Percentiles rank a stretch among this genome's conserved stretches.
These are phyloP conservation scores for Passiflora organensis DNA, from an alignment of 345 rosid species.

Conservation along the genomic window DNA sequence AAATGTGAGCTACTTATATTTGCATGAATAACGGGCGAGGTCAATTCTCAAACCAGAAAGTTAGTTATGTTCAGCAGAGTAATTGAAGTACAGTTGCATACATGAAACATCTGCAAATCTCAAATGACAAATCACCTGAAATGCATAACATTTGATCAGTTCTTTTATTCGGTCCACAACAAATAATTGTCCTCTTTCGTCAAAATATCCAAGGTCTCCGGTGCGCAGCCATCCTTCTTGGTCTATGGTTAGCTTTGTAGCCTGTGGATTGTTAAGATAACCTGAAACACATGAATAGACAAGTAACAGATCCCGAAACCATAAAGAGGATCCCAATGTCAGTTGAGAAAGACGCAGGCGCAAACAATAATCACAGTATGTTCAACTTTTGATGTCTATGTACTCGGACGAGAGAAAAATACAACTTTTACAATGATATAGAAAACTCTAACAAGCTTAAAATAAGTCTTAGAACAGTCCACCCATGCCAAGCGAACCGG, in stretches of 20 bases:
- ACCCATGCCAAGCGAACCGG: too few relatives aligned
- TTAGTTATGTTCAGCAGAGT: too few relatives aligned
- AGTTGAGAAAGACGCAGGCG: too few relatives aligned
- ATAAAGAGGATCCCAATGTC: not conserved
- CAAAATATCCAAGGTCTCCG: constrained; percentile 80
- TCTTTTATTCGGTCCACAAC: constrained; percentile 88
- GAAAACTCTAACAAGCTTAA: too few relatives aligned
- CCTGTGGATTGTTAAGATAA: constrained; percentile 66
- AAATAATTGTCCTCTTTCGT: constrained; percentile 58
- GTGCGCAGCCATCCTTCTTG: constrained; percentile 80
- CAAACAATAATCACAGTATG: too few relatives aligned
- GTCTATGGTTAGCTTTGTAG: constrained; percentile 68
- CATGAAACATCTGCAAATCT: not conserved
- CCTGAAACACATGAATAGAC: constrained; percentile 33
- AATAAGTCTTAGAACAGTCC: too few relatives aligned
- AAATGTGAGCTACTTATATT: too few relatives aligned
- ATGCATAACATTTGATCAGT: constrained; percentile 82
- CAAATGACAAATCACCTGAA: constrained; percentile 55
- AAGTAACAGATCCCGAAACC: not conserved
- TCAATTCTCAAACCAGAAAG: too few relatives aligned
- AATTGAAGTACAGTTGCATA: not conserved
- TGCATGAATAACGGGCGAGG: too few relatives aligned
- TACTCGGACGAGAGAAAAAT: too few relatives aligned
- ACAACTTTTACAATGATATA: too few relatives aligned
- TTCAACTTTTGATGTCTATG: too few relatives aligned